Percentiles rank a stretch among this genome's conserved stretches.
These are phyloP conservation scores for Rhodocollybia butyracea DNA, from an alignment of 768 basidiomycete species.

Conservation along the genomic window DNA sequence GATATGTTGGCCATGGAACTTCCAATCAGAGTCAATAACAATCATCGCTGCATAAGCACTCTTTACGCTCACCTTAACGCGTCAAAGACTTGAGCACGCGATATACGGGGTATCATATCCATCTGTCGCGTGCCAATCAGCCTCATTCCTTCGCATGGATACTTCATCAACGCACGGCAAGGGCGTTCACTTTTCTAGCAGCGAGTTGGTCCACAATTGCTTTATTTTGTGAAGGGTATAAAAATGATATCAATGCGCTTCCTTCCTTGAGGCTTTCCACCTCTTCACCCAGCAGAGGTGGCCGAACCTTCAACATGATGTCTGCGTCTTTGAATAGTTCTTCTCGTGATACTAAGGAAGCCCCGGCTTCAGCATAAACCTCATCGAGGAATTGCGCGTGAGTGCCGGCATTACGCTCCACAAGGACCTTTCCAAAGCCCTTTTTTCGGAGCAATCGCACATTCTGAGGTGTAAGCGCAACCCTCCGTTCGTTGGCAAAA, in stretches of 20 bases:
- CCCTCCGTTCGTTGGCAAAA: conserved; percentile 76
- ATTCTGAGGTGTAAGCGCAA: conserved; percentile 80
- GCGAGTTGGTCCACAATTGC: conserved; percentile 66
- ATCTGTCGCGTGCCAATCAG: conserved; percentile 36
- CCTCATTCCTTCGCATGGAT: neutral
- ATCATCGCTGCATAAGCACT: no score
- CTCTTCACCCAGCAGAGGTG: conserved; percentile 66
- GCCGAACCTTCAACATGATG: conserved; percentile 84
- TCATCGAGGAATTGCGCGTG: conserved; percentile 80
- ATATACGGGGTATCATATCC: conserved; percentile 92
- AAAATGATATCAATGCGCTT: conserved; percentile 78
- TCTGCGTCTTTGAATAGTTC: conserved; percentile 68
- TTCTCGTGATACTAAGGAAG: conserved; percentile 68
- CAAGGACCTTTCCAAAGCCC: conserved; percentile 69
- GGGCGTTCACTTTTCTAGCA: conserved; percentile 63
- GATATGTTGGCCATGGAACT: conserved; percentile 94
- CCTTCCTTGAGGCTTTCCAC: conserved; percentile 61
- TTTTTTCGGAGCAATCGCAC: conserved; percentile 75
- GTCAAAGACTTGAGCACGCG: conserved; percentile 87
- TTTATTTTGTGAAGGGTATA: conserved; percentile 84
- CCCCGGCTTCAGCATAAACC: conserved; percentile 76
- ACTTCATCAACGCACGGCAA: conserved; percentile 47
- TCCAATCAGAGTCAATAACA: no score
- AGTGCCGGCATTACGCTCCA: conserved; percentile 69
- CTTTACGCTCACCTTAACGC: no score